Evolutionary conservation across 805 yeast species (phyloP), one percentile per base, ranked within the genome.

Genomic region (Metschnikowia chrysomelidarum): DNA sequence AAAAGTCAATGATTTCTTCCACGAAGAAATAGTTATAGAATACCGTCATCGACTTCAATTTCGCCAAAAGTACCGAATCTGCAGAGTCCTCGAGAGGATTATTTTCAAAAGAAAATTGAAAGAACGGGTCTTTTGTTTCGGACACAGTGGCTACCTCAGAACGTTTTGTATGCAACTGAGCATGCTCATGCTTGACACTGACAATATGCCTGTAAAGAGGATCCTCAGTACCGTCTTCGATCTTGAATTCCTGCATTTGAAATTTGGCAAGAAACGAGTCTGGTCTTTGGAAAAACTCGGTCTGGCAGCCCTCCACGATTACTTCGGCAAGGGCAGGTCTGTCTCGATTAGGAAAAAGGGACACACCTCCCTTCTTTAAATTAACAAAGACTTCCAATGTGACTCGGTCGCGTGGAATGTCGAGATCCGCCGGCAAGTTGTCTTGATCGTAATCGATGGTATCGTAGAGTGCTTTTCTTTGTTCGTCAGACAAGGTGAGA

Each of bases 401-500:
- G 4, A 83, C 75, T 22, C 86, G 64, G 39, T 87, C 94, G 34
- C 78, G 74, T 0, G 96, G 95, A 2, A 84, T 51, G 40, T 83
- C 81, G 5, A 79, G 61, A 1, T 81, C 64, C 19, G 77, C 78
- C 5, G 38, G 29, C 1, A 69, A 51, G 31, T 73, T 67, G 14
- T 69, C 60, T 43, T 89, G 96, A 48, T 89, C 86, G 48, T 81
- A 89, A 44, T 89, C 99, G 45, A 93, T 89, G 0, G 97, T 95
- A 41, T 87, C 95, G 53, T 87, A 89, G 14, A 93, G 67, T 40
- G 94, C 98, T 53, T 87, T 73, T 44, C 86, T 73, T 53, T 93
- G 96, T 47, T 88, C 95, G 10, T 87, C 95, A 0, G 93, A 77
- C 56, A 93, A 48, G 19, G 50, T 49, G 22, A 67, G 44, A 30